Evolutionary conservation across 2,329 filamentous ascomycete genomes (phyloP).

Genomic region (Trichophyton simii): DNA sequence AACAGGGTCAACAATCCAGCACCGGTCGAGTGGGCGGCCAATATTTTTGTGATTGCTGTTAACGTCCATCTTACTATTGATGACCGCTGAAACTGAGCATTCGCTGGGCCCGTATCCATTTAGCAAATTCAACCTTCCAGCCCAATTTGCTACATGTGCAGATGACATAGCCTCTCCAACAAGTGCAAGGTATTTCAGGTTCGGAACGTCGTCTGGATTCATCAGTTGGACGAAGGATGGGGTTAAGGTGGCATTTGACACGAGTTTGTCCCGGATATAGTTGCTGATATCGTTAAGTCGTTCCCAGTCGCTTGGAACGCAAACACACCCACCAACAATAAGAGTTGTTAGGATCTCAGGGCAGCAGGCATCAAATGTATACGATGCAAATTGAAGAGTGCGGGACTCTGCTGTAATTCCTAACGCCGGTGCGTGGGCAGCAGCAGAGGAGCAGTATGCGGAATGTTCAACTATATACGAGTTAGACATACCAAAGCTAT

Average conservation of each 20-base stretch:
- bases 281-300: conserved; percentile 39
- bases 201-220: conserved; percentile 26
- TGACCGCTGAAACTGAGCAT: conserved; percentile 24
- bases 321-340: conserved; percentile 44
- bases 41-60: conserved; percentile 23
- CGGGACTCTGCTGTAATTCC: conserved; percentile 36
- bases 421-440: conserved; percentile 39
- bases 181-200: conserved; percentile 23
- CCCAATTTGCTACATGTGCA: conserved; percentile 25
- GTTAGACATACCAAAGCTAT: not conserved
- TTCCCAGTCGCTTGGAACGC: conserved; percentile 42
- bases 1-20: conserved; percentile 28
- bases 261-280: conserved; percentile 36
- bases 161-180: conserved; percentile 16
- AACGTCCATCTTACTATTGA: conserved; percentile 18
- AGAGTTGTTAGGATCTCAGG: conserved; percentile 41
- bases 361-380: conserved; percentile 38
- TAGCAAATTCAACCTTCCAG: conserved; percentile 22
- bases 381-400: conserved; percentile 43
- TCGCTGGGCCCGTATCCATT: conserved; percentile 33
- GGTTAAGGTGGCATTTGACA: conserved; percentile 44
- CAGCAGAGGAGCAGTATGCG: conserved; percentile 42
- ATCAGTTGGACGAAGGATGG: conserved; percentile 39
- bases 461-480: conserved; percentile 35
- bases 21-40: conserved; percentile 21